A percentile compares a stretch with the other conserved stretches of the same genome.
Conservation (phyloP, 352 stramenopile species). For the Phytophthora sp. region DNA sequence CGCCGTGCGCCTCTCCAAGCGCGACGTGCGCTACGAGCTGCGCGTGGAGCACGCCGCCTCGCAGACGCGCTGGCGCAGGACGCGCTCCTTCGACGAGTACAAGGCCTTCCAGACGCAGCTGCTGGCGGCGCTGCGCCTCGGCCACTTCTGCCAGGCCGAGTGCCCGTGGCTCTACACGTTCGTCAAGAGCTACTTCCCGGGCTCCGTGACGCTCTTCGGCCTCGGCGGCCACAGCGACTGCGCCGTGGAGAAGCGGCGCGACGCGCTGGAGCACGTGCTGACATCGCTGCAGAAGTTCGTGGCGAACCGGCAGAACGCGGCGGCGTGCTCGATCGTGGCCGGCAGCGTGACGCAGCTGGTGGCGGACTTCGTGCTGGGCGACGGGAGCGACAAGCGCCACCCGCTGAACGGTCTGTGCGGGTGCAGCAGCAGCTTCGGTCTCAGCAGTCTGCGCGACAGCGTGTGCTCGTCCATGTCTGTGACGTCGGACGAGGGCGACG, state of each 20-base stretch:
- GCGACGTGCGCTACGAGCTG: conserved; percentile 18
- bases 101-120: conserved; percentile 39
- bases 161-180: conserved; percentile 49
- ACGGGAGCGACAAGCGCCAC: conserved; percentile 33
- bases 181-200: conserved; percentile 48
- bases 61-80: conserved; percentile 1
- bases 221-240: conserved; percentile 29
- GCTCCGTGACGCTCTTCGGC: conserved; percentile 27
- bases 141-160: conserved; percentile 46
- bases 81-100: conserved; percentile 41
- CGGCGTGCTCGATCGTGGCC: conserved; percentile 32
- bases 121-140: conserved; percentile 26
- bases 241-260: conserved; percentile 27
- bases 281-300: conserved; percentile 45
- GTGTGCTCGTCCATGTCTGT: conserved; percentile 10
- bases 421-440: conserved; percentile 5
- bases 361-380: conserved; percentile 34
- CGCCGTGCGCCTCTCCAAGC: conserved; percentile 14
- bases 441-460: conserved; percentile 6
- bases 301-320: conserved; percentile 34
- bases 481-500: conserved; percentile 26
- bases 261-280: conserved; percentile 33
- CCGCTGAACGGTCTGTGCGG: conserved; percentile 20
- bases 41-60: conserved; percentile 9
- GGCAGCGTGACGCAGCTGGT: conserved; percentile 31